Evolutionary conservation across 1,284 basidiomycete genomes (phyloP).

Genomic region (Cryptococcus depauperatus): DNA sequence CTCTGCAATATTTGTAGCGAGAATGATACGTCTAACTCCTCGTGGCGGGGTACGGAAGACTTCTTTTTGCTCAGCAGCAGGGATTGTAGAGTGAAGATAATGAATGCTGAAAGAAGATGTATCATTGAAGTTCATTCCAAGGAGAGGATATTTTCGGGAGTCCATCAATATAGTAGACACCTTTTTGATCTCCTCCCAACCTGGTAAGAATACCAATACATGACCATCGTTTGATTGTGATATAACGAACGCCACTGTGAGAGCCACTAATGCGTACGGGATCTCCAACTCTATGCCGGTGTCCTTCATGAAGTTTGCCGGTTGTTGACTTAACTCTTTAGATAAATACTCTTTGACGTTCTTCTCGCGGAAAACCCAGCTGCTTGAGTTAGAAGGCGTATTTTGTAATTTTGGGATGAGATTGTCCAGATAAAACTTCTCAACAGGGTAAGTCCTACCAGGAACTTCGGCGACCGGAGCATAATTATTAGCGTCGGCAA

Average conservation of each 20-base stretch:
- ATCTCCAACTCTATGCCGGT: slow-evolving; percentile 60
- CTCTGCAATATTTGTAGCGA: slow-evolving; percentile 94
- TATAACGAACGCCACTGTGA: slow-evolving; percentile 73
- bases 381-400: slow-evolving; percentile 41
- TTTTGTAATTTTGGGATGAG: slow-evolving; percentile 54
- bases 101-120: slow-evolving; percentile 64
- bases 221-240: slow-evolving; percentile 72
- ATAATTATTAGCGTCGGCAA: slow-evolving; percentile 58
- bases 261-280: slow-evolving; percentile 72
- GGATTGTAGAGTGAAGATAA: slow-evolving; percentile 82
- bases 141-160: slow-evolving; percentile 47
- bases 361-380: slow-evolving; percentile 65
- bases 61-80: slow-evolving; percentile 79
- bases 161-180: slow-evolving; percentile 62
- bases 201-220: slow-evolving; percentile 67
- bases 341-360: slow-evolving; percentile 68
- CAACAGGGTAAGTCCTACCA: slow-evolving; percentile 86
- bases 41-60: slow-evolving; percentile 73
- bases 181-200: slow-evolving; percentile 71
- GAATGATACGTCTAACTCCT: slow-evolving; percentile 77
- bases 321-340: slow-evolving; percentile 56
- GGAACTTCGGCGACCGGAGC: slow-evolving; percentile 77
- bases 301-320: slow-evolving; percentile 22
- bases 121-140: slow-evolving; percentile 59
- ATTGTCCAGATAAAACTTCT: slow-evolving; percentile 74